Evolutionary conservation across 1,284 basidiomycete species (phyloP).

Genomic region (Gomphus bonarii): DNA sequence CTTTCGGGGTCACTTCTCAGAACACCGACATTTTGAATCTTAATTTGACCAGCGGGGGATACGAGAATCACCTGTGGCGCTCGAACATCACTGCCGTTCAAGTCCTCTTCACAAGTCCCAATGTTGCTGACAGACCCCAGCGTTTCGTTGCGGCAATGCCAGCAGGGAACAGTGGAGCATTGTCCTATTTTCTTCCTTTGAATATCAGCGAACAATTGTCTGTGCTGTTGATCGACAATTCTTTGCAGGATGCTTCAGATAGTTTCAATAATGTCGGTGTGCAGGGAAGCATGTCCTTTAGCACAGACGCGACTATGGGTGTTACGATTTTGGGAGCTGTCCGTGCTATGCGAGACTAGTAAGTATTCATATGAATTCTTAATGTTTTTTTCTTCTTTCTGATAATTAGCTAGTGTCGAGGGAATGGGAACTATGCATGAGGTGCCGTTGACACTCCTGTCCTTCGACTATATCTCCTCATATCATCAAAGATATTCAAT

Average conservation of each 20-base stretch:
- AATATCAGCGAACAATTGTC: conserved; percentile 16
- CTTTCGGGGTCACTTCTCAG: not conserved
- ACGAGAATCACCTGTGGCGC: conserved; percentile 33
- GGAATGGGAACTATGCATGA: conserved; percentile 27
- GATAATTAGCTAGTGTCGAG: conserved; percentile 15
- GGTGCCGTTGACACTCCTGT: conserved; percentile 13
- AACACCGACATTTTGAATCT: conserved; percentile 9
- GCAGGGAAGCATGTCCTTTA: conserved; percentile 24
- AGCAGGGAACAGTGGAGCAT: conserved; percentile 30
- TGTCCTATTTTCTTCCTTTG: conserved; percentile 27
- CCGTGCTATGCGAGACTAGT: conserved; percentile 25
- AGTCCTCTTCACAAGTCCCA: conserved; percentile 26
- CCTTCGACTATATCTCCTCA: not conserved
- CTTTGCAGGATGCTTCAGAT: conserved; percentile 18
- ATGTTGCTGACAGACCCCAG: conserved; percentile 19
- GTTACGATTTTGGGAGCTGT: conserved; percentile 31
- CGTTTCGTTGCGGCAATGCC: conserved; percentile 32
- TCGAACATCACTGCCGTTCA: conserved; percentile 29
- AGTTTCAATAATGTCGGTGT: conserved; percentile 29
- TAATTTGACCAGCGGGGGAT: conserved; percentile 22
- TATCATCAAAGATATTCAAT: conserved; percentile 29
- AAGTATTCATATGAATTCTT: not conserved
- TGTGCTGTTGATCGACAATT: conserved; percentile 21
- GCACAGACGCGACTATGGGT: conserved; percentile 26
- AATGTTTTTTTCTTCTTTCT: conserved; percentile 13